Evolutionary conservation across 768 basidiomycete genomes (phyloP).

Genomic region (Leccinum longicurvipes): DNA sequence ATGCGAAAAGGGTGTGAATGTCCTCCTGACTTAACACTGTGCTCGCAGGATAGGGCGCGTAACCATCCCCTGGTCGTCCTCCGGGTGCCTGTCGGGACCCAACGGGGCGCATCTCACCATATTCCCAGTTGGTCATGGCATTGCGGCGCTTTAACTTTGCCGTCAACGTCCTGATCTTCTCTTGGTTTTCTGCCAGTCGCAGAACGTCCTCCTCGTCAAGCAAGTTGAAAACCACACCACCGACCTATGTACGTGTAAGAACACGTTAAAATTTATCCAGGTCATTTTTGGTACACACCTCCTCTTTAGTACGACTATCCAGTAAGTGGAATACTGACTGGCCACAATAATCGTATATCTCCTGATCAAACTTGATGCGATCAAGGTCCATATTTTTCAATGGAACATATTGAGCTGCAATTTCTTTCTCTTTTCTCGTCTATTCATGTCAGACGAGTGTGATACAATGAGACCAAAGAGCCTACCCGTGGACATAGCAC

Average conservation of each 20-base stretch:
- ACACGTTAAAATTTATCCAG: too few species aligned
- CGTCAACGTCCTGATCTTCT: neutral
- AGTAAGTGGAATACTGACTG: neutral
- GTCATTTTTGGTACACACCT: neutral
- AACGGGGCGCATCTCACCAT: neutral
- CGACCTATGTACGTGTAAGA: neutral
- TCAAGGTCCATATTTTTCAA: fast-evolving
- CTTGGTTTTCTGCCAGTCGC: neutral
- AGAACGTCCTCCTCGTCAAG: neutral
- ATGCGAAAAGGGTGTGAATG: neutral
- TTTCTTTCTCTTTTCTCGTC: neutral
- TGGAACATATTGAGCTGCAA: neutral
- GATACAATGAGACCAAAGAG: neutral
- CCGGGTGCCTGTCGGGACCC: neutral
- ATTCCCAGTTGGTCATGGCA: neutral
- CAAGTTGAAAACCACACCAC: neutral
- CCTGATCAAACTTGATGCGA: neutral
- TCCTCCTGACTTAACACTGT: neutral
- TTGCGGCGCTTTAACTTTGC: neutral
- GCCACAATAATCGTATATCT: neutral
- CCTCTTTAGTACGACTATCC: neutral
- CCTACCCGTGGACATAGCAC: neutral
- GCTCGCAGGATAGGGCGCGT: neutral
- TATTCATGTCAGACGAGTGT: neutral
- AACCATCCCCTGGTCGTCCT: neutral